phyloP scores from a whole-genome alignment of 1,139 yeast species.

The Taphrina sp. region DNA sequence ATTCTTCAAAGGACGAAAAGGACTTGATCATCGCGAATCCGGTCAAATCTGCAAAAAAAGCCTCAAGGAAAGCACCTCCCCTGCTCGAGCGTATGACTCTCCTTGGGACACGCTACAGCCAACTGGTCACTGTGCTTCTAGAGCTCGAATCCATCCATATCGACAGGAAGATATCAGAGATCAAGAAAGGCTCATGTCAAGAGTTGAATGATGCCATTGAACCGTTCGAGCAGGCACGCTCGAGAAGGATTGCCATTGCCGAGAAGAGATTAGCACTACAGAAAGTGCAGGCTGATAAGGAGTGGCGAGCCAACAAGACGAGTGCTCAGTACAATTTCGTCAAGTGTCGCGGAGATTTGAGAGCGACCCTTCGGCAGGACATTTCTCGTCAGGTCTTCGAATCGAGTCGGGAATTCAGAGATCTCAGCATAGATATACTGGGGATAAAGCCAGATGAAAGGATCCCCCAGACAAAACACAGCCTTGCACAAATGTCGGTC shows the following conservation, averaged over 20 bases:
- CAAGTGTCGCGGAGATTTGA: slow-evolving; percentile 8
- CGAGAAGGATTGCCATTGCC: neutral
- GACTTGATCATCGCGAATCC: too few species aligned
- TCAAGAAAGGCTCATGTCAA: slow-evolving; percentile 5
- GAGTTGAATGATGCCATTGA: slow-evolving; percentile 1
- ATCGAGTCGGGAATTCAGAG: slow-evolving; percentile 11
- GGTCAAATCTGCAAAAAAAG: neutral
- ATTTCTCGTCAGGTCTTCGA: slow-evolving; percentile 6
- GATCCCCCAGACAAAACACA: neutral
- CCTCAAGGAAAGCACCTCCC: neutral
- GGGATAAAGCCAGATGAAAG: slow-evolving; percentile 1
- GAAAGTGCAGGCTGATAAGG: slow-evolving; percentile 11
- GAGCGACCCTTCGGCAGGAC: slow-evolving; percentile 6
- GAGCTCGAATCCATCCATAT: slow-evolving; percentile 2
- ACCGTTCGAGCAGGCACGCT: slow-evolving; percentile 6
- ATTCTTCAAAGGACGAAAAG: too few species aligned
- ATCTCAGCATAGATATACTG: slow-evolving; percentile 1
- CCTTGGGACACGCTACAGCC: slow-evolving; percentile 16
- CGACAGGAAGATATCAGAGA: neutral
- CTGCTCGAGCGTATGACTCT: slow-evolving; percentile 4
- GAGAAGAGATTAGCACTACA: neutral
- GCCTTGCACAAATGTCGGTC: too few species aligned
- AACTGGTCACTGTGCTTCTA: slow-evolving; percentile 2
- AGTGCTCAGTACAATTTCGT: slow-evolving; percentile 21
- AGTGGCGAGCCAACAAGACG: slow-evolving; percentile 14